Percentiles rank a stretch among this genome's conserved stretches.
Conservation (phyloP, 2,329 filamentous ascomycete genomes). For the Colletotrichum musae region DNA sequence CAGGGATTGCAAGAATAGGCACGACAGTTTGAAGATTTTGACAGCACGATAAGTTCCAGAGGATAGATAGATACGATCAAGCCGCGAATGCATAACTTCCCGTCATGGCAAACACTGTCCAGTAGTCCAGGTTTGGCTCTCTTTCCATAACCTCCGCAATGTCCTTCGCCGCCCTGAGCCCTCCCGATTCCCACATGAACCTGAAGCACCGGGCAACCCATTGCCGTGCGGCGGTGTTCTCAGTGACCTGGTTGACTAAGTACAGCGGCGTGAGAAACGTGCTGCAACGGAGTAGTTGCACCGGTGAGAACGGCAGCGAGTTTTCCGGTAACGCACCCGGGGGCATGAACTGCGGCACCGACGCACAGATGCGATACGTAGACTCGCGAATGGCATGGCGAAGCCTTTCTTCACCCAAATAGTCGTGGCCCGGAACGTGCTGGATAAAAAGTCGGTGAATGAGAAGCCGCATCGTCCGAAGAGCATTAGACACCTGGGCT, state of each 20-base stretch:
- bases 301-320: conserved; percentile 36
- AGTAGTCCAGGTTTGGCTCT: conserved; percentile 38
- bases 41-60: neutral
- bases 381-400: neutral
- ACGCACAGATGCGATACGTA: conserved; percentile 38
- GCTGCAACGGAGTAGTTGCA: conserved; percentile 43
- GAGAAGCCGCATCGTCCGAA: conserved; percentile 43
- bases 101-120: conserved; percentile 45
- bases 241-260: conserved; percentile 37
- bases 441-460: conserved; percentile 35
- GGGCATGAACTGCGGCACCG: conserved; percentile 43
- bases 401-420: neutral
- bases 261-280: conserved; percentile 44
- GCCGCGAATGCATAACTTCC: conserved; percentile 47
- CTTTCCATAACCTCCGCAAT: conserved; percentile 36
- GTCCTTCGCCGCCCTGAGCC: conserved; percentile 37
- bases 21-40: neutral
- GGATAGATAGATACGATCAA: neutral
- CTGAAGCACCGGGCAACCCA: conserved; percentile 41
- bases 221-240: conserved; percentile 3
- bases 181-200: conserved; percentile 42
- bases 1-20: neutral
- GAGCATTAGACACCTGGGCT: conserved; percentile 45
- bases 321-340: conserved; percentile 17
- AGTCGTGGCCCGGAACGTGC: neutral